phyloP scores from a whole-genome alignment of 371 early-diverging fungal species.

The Quaeritorhiza haematococci region DNA sequence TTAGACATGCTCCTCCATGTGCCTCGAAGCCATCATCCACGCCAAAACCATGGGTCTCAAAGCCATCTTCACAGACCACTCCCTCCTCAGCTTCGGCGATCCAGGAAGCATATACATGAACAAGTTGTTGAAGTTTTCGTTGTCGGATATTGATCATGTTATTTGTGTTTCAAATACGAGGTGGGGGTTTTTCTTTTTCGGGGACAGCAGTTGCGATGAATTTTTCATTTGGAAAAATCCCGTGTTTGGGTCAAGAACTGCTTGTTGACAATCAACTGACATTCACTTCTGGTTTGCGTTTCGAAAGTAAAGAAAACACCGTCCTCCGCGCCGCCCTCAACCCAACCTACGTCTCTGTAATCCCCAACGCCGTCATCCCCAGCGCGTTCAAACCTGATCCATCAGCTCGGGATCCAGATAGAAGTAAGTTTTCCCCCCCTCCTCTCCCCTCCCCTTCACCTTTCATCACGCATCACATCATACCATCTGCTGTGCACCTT shows the following conservation, averaged over 20 bases:
- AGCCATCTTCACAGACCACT: conserved; percentile 98
- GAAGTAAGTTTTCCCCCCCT: conserved; percentile 51
- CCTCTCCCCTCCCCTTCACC: neutral
- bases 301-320: conserved; percentile 90
- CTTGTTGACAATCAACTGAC: too few relatives aligned
- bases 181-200: conserved; percentile 29
- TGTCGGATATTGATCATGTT: conserved; percentile 92
- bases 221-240: too few relatives aligned
- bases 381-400: conserved; percentile 86
- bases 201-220: neutral
- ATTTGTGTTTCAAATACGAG: conserved; percentile 98
- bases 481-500: too few relatives aligned
- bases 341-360: conserved; percentile 89
- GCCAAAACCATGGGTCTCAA: conserved; percentile 93
- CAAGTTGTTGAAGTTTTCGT: conserved; percentile 89
- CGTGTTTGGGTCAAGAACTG: neutral
- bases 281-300: too few relatives aligned
- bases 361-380: conserved; percentile 97
- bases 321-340: conserved; percentile 89
- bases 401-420: conserved; percentile 65
- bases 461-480: too few relatives aligned
- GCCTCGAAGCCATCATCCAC: conserved; percentile 95
- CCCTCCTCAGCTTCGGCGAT: conserved; percentile 95
- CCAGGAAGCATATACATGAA: conserved; percentile 90
- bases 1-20: conserved; percentile 86